Conservation (phyloP, 208 protist genomes). For the Naegleria gruberi region DNA sequence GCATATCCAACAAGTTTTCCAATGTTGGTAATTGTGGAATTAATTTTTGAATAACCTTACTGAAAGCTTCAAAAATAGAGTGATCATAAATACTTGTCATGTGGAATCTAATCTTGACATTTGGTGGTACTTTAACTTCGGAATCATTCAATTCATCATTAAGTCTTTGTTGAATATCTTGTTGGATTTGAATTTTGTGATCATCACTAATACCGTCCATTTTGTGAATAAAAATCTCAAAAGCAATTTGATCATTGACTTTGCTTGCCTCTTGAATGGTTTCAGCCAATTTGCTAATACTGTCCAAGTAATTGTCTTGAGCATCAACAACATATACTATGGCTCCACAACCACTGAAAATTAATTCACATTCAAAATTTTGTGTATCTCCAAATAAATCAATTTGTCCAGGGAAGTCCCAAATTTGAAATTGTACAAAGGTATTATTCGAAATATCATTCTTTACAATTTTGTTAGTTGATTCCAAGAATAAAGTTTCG, state of each 20-base stretch:
- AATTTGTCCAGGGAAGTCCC: slow-evolving; percentile 74
- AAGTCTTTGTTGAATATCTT: slow-evolving; percentile 57
- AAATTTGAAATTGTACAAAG: slow-evolving; percentile 81
- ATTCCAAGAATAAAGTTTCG: slow-evolving; percentile 78
- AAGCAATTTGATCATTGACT: slow-evolving; percentile 60
- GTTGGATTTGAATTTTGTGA: slow-evolving; percentile 59
- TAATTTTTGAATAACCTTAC: slow-evolving; percentile 74
- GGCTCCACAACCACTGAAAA: slow-evolving; percentile 59
- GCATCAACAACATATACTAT: slow-evolving; percentile 76
- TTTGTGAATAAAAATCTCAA: slow-evolving; percentile 82
- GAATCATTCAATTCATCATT: slow-evolving; percentile 50
- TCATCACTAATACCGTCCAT: slow-evolving; percentile 70
- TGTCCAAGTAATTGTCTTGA: slow-evolving; percentile 54
- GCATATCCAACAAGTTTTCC: slow-evolving; percentile 67
- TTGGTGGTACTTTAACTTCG: slow-evolving; percentile 5
- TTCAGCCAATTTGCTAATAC: slow-evolving; percentile 45
- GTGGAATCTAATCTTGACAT: slow-evolving; percentile 45
- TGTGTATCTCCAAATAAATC: slow-evolving; percentile 59
- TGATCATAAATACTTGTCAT: slow-evolving; percentile 79
- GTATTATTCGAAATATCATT: slow-evolving; percentile 63
- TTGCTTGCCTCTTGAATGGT: slow-evolving; percentile 51
- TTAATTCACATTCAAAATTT: slow-evolving; percentile 54
- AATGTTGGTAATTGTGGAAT: slow-evolving; percentile 70
- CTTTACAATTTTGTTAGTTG: slow-evolving; percentile 63
- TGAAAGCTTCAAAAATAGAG: slow-evolving; percentile 77